A percentile compares a stretch with the other conserved stretches of the same genome.
phyloP scores from a whole-genome alignment of 2,329 filamentous ascomycete species.

The Colletotrichum kahawae region DNA sequence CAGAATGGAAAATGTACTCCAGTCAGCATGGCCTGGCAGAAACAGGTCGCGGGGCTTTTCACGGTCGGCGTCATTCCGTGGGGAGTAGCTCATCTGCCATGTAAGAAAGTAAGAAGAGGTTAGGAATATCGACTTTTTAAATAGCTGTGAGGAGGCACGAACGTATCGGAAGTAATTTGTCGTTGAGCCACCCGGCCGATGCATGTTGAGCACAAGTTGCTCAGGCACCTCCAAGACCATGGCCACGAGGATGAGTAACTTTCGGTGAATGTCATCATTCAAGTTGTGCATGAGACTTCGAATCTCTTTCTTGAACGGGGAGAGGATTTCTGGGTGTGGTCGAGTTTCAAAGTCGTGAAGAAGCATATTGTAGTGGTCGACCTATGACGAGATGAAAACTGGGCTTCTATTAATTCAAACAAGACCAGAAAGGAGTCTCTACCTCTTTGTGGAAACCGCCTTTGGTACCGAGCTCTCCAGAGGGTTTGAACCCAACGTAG shows the following conservation, averaged over 20 bases:
- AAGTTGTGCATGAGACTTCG: neutral
- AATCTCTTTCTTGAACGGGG: neutral
- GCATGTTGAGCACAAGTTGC: neutral
- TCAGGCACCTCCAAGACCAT: neutral
- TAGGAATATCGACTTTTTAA: neutral
- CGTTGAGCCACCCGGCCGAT: neutral
- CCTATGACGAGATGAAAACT: neutral
- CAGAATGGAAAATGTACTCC: neutral
- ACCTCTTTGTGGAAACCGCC: neutral
- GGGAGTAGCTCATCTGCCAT: neutral
- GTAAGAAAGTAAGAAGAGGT: rapidly evolving
- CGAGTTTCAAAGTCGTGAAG: neutral
- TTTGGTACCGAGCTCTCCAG: neutral
- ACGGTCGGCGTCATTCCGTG: neutral
- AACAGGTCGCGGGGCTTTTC: neutral
- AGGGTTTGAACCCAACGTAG: neutral
- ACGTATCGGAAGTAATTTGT: neutral
- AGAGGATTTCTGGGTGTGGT: neutral
- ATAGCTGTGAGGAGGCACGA: neutral
- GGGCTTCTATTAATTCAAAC: neutral
- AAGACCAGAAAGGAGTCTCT: neutral
- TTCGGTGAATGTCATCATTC: neutral
- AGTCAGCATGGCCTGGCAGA: neutral
- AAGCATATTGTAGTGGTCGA: neutral
- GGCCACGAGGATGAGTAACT: neutral